Evolutionary conservation across 2,329 filamentous ascomycete genomes (phyloP).

Genomic region (Clonostachys rhizophaga): DNA sequence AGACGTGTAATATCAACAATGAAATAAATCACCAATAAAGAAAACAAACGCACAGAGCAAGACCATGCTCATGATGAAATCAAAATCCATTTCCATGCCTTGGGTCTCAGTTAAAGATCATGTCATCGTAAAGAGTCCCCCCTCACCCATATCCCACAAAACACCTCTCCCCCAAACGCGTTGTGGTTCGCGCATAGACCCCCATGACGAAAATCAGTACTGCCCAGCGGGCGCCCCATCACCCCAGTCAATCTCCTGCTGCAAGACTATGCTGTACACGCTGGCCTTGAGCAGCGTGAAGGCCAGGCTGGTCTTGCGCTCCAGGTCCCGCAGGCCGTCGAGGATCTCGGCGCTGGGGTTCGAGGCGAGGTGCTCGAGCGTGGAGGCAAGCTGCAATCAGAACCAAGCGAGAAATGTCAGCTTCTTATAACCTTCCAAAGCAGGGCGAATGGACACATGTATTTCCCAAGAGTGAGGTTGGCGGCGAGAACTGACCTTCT

Average conservation of each 20-base stretch:
- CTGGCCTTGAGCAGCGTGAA: slow-evolving; percentile 97
- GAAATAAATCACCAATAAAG: too few relatives aligned
- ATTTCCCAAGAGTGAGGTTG: too few relatives aligned
- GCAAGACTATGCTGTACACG: slow-evolving; percentile 96
- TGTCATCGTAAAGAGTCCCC: too few relatives aligned
- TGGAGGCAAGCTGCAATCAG: slow-evolving; percentile 46
- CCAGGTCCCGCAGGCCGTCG: slow-evolving; percentile 80
- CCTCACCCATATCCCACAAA: too few relatives aligned
- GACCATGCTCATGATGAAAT: too few relatives aligned
- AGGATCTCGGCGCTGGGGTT: slow-evolving; percentile 77
- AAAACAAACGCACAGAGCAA: too few relatives aligned
- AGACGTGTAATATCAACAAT: slow-evolving; percentile 1
- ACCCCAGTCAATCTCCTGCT: slow-evolving; percentile 87
- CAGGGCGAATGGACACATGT: too few relatives aligned
- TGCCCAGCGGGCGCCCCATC: not conserved
- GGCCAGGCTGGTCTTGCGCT: slow-evolving; percentile 90
- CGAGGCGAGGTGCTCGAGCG: slow-evolving; percentile 59
- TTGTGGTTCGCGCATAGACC: too few relatives aligned
- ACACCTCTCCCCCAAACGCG: too few relatives aligned
- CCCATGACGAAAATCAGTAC: too few relatives aligned
- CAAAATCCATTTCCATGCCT: too few relatives aligned
- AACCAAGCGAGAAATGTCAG: not conserved
- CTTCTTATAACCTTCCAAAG: not conserved
- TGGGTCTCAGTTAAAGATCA: too few relatives aligned
- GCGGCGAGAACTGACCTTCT: slow-evolving; percentile 54